Evolutionary conservation across 1,284 basidiomycete species (phyloP).

Genomic region (Apiotrichum siamense): DNA sequence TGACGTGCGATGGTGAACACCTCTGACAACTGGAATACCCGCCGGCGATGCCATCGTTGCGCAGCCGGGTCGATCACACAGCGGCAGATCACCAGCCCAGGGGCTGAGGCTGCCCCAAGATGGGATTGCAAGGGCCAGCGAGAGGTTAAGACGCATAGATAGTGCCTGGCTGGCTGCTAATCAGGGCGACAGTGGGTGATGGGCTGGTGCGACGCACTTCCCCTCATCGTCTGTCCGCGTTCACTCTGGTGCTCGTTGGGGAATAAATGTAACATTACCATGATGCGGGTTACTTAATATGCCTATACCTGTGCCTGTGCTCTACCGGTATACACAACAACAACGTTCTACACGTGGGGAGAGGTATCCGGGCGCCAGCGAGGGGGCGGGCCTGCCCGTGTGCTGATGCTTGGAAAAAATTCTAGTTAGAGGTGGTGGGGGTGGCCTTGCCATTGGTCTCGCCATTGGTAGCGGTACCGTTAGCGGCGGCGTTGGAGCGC

Average conservation of each 20-base stretch:
- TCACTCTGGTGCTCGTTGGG: too few species aligned
- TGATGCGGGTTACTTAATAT: neutral
- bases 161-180: too few species aligned
- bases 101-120: too few species aligned
- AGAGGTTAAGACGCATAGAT: too few species aligned
- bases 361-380: slow-evolving; percentile 5
- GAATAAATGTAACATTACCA: neutral
- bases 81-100: neutral
- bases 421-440: neutral
- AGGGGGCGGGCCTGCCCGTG: slow-evolving; percentile 4
- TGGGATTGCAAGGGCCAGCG: too few species aligned
- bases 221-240: neutral
- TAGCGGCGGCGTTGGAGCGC: neutral
- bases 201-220: neutral
- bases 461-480: neutral
- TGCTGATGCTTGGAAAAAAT: slow-evolving; percentile 2
- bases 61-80: neutral
- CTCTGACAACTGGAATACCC: too few species aligned
- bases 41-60: too few species aligned
- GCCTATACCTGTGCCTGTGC: slow-evolving; percentile 4
- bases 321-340: slow-evolving; percentile 6
- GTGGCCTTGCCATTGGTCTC: neutral
- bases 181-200: too few species aligned
- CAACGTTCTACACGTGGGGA: slow-evolving; percentile 6
- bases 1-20: too few species aligned